Percentiles rank a stretch among this genome's conserved stretches.
phyloP scores from a whole-genome alignment of 2,329 filamentous ascomycete genomes.

The Hymenoscyphus salicellus region DNA sequence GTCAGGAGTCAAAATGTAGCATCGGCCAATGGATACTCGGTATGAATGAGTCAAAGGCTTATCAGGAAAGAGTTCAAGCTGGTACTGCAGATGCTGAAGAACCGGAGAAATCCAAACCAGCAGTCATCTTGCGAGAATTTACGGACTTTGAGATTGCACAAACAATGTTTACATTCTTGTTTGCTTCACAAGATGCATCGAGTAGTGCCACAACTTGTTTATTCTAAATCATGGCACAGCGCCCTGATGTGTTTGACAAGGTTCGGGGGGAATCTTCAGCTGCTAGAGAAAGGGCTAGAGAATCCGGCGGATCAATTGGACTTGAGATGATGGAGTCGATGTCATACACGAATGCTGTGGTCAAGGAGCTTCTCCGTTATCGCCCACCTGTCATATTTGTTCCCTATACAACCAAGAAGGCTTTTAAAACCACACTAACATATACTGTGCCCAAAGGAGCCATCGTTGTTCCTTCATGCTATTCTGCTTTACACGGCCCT shows the following conservation, averaged over 20 bases:
- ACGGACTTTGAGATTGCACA: constrained; percentile 48
- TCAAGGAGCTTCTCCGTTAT: constrained; percentile 53
- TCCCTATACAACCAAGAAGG: constrained; percentile 48
- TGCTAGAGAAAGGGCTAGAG: no score
- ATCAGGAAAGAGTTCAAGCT: constrained; percentile 60
- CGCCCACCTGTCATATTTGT: constrained; percentile 54
- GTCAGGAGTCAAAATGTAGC: constrained; percentile 67
- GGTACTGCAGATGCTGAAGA: constrained; percentile 46
- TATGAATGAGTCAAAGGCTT: constrained; percentile 69
- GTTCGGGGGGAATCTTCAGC: no score
- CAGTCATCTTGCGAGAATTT: constrained; percentile 50
- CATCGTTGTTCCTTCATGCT: constrained; percentile 51
- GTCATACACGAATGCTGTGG: constrained; percentile 50
- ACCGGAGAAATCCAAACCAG: constrained; percentile 41
- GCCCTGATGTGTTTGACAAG: constrained; percentile 86
- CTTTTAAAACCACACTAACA: constrained; percentile 45
- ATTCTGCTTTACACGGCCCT: constrained; percentile 50
- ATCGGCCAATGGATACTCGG: constrained; percentile 73
- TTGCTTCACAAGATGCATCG: constrained; percentile 52
- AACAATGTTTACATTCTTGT: constrained; percentile 53
- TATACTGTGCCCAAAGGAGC: constrained; percentile 51
- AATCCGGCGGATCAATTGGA: constrained; percentile 41
- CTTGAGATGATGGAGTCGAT: constrained; percentile 48
- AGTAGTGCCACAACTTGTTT: constrained; percentile 53
- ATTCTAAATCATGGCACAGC: constrained; percentile 74